Evolutionary conservation across 805 yeast genomes (phyloP).

Genomic region (Yamadazyma insecticola): DNA sequence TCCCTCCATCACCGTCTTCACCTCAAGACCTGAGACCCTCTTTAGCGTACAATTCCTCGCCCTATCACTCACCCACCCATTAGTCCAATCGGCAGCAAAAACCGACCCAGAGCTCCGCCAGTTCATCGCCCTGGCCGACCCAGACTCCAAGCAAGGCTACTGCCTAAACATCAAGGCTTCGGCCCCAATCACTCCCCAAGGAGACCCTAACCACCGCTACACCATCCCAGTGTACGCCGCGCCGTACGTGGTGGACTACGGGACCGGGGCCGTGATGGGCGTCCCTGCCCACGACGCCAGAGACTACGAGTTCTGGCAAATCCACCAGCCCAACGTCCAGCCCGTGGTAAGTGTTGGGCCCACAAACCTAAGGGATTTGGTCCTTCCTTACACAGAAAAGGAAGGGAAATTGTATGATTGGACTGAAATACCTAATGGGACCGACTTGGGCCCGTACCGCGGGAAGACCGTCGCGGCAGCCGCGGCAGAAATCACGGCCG

Average conservation of each 20-base stretch:
- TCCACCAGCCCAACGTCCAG: constrained; percentile 47
- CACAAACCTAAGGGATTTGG: constrained; percentile 15
- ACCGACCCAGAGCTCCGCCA: constrained; percentile 35
- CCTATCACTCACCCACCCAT: constrained; percentile 64
- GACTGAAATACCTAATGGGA: constrained; percentile 22
- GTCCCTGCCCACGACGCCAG: constrained; percentile 92
- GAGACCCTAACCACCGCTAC: too few species aligned
- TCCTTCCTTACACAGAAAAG: constrained; percentile 45
- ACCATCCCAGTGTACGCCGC: constrained; percentile 79
- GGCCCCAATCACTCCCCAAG: constrained; percentile 58
- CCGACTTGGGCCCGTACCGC: constrained; percentile 31
- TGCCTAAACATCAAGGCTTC: constrained; percentile 41
- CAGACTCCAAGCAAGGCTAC: constrained; percentile 50
- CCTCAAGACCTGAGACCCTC: constrained; percentile 88
- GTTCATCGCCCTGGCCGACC: constrained; percentile 41
- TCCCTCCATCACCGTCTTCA: too few species aligned
- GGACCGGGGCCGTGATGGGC: constrained; percentile 96
- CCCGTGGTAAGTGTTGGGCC: constrained; percentile 46
- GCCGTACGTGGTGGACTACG: constrained; percentile 87
- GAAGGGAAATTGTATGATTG: constrained; percentile 36
- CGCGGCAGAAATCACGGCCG: constrained; percentile 36
- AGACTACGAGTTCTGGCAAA: constrained; percentile 76
- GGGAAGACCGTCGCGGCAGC: constrained; percentile 55
- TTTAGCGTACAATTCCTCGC: constrained; percentile 82
- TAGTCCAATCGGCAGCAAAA: constrained; percentile 39